These are phyloP conservation scores for Butyriboletus loyo DNA, from an alignment of 768 basidiomycete genomes.

Conservation along the genomic window DNA sequence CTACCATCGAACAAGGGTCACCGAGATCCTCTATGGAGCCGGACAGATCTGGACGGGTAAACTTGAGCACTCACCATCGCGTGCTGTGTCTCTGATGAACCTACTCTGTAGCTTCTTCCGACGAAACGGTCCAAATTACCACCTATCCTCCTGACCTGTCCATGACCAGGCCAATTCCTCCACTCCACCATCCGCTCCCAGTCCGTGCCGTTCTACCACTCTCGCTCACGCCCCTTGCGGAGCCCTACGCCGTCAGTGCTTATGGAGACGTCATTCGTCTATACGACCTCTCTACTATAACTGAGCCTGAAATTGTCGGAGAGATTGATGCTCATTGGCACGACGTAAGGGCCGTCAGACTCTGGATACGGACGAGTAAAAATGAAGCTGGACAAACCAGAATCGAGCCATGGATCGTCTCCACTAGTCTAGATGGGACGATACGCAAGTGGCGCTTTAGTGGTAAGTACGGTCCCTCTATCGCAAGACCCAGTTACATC, in stretches of 20 bases:
- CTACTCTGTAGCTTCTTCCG: conserved; percentile 68
- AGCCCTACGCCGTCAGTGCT: conserved; percentile 78
- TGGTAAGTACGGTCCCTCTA: conserved; percentile 37
- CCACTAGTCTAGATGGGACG: conserved; percentile 82
- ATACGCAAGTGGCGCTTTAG: conserved; percentile 80
- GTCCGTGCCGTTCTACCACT: conserved; percentile 77
- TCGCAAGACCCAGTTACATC: background rate
- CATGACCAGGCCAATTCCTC: conserved; percentile 41
- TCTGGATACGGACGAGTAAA: conserved; percentile 60
- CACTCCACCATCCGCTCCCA: conserved; percentile 56
- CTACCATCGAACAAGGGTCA: conserved; percentile 82
- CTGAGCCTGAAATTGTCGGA: conserved; percentile 67
- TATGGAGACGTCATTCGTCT: conserved; percentile 79
- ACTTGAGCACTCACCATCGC: background rate
- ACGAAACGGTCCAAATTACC: conserved; percentile 74
- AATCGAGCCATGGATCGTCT: conserved; percentile 79
- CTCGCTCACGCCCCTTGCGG: conserved; percentile 55
- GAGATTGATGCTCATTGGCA: conserved; percentile 88
- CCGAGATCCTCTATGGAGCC: conserved; percentile 63
- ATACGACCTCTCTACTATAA: conserved; percentile 69
- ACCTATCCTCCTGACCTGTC: conserved; percentile 37
- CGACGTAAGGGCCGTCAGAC: conserved; percentile 72
- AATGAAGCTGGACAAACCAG: conserved; percentile 45
- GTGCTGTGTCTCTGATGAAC: background rate
- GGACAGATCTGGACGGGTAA: conserved; percentile 89